Base-by-base conservation (phyloP, 805 yeast species). In the Lachancea sp. region DNA sequence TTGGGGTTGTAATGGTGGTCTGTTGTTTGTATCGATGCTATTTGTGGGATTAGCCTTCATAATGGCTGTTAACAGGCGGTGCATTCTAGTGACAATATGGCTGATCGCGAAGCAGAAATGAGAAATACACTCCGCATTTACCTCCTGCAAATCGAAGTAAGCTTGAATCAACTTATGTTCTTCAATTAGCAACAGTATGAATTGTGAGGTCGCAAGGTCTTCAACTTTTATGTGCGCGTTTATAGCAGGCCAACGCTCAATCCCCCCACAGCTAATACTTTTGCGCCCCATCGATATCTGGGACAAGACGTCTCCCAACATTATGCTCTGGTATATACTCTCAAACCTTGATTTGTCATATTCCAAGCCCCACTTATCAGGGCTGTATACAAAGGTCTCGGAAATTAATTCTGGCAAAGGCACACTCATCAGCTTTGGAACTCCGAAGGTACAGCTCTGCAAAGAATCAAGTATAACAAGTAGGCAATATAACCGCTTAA, bases 361-460 rank as follows among this genome's bases (percentile, higher is more conserved):
- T 29, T 56, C 63, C 4, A 60, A 47, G 30, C 51, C 47, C 65
- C 65, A 60, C 40, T 58, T 56, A 12, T 39, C 42, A 13, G 26
- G 24, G 13, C 33, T 29, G 35, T 21, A 38, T 29, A 46, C 38
- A 24, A 54, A 51, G 17, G 42, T 43, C 13, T 40, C 41, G 7
- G 45, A 48, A 15, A 51, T 42, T 7, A 46, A 29, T 1, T 49
- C 52, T 15, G 46, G 46, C 17, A 59, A 47, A 8, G 61, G 55
- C 2, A 60, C 51, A 30, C 52, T 54, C 17, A 60, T 51, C 34
- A 61, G 39, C 40, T 58, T 56, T 17, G 72, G 75, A 1, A 60
- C 57, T 6, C 83, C 83, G 60, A 69, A 76, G 17, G 73, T 65
- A 20, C 78, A 55, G 12, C 77, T 60, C 45, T 74, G 74, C 16